Percentiles rank a stretch among this genome's conserved stretches.
Conservation (phyloP, 2,329 filamentous ascomycete genomes). For the Diaporthe caulivora region DNA sequence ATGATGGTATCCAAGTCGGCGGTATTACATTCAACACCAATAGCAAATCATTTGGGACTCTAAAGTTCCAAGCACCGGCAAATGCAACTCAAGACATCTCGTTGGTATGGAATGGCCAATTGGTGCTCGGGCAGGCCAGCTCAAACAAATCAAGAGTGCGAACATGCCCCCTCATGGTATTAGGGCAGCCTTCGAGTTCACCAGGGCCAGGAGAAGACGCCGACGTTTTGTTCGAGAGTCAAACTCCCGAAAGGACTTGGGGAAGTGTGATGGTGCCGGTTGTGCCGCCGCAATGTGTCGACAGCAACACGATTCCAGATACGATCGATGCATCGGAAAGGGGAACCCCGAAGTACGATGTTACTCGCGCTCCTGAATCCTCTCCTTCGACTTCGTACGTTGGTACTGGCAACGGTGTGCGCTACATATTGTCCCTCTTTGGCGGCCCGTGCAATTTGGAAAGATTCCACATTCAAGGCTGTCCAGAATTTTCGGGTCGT, state of each 20-base stretch:
- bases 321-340: background rate
- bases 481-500: background rate
- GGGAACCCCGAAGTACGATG: background rate
- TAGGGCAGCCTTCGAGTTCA: background rate
- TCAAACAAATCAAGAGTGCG: background rate
- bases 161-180: background rate
- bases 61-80: background rate
- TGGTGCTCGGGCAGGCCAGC: background rate
- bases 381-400: background rate
- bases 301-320: background rate
- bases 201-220: background rate
- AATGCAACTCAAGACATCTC: background rate
- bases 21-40: slow-evolving; percentile 28
- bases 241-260: background rate
- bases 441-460: background rate
- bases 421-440: background rate
- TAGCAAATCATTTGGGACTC: background rate
- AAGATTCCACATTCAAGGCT: background rate
- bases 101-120: slow-evolving; percentile 14
- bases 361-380: background rate
- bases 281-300: background rate
- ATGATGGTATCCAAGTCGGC: background rate
- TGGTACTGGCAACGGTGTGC: background rate
- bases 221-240: too few species aligned
- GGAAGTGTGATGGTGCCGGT: background rate